Base-by-base conservation (phyloP, 2,329 filamentous ascomycete species). In the Colletotrichum echinochloae region DNA sequence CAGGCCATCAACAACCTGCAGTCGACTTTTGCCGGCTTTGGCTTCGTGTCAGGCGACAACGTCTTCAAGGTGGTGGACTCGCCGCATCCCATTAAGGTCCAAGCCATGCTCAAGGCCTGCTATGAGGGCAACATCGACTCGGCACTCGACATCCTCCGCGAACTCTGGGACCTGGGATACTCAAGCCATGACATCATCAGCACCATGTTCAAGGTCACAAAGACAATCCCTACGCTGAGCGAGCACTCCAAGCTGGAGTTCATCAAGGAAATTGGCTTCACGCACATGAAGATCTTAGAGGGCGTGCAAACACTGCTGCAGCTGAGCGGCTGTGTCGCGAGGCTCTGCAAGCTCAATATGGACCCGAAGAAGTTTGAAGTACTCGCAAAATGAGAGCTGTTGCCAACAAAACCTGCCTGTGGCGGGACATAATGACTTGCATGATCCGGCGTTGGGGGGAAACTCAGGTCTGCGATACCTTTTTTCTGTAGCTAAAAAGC, bases 1-100 rank as follows among this genome's bases (percentile, higher is more conserved):
- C 96, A 99, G 83, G 96, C 96, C 44, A 97, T 99, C 86, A 99
- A 99, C 84, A 98, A 98, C 81, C 83, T 99, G 75, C 96, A 99
- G 81, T 97, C 93, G 74, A 98, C 96, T 0, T 90, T 87, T 81
- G 94, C 95, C 5, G 96, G 96, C 1, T 99, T 98, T 78, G 95
- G 95, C 1, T 97, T 99, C 77, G 93, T 99, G n/a, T 97, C 92
- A 66, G 95, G 95, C 20, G 95, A 98, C 82, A 98, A 98, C 78
- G 96, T 99, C 11, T 99, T 99, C 86, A 94, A 93, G 76, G 96
- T 99, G 11, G 96, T 99, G 61, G 96, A 99, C 80, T 95, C 93
- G 72, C 96, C 96, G 69, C 96, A 99, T 83, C 96, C 96, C 2
- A 95, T 98, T 83, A 98, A 98, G 82, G 94, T 99, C 33, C 96